A percentile compares a stretch with the other conserved stretches of the same genome.
Conservation (phyloP, 306 rosid genomes). For the Lupinus albus region DNA sequence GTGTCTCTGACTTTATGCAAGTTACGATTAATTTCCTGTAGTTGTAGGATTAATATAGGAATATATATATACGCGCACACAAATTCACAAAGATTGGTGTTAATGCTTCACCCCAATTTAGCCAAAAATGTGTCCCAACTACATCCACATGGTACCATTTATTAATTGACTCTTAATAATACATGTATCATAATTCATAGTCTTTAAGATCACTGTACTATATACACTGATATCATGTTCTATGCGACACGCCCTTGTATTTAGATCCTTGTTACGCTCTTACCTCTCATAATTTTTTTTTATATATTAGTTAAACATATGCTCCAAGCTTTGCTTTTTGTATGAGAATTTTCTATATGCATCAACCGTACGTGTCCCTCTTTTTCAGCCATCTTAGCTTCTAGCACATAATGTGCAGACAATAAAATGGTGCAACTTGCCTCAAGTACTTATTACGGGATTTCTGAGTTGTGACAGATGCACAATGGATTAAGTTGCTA, state of each 20-base stretch:
- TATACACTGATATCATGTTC: background rate
- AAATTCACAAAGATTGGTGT: conserved; percentile 32
- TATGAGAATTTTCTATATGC: conserved; percentile 31
- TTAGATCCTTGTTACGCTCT: conserved; percentile 16
- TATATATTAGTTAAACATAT: conserved; percentile 11
- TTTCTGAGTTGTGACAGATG: conserved; percentile 32
- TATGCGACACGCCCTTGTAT: conserved; percentile 38
- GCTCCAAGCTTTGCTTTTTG: conserved; percentile 55
- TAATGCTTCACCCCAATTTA: conserved; percentile 16
- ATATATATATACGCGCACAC: background rate
- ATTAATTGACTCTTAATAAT: conserved; percentile 34
- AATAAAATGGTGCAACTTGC: conserved; percentile 1
- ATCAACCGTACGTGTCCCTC: conserved; percentile 42
- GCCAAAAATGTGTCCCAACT: conserved; percentile 47
- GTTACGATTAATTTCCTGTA: background rate
- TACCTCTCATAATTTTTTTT: background rate
- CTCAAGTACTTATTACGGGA: conserved; percentile 17
- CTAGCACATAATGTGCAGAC: conserved; percentile 7
- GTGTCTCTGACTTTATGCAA: conserved; percentile 35
- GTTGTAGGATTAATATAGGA: background rate
- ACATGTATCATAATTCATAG: background rate
- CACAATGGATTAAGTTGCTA: conserved; percentile 1
- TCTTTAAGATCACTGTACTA: background rate
- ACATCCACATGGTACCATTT: conserved; percentile 42
- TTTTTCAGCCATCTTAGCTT: conserved; percentile 13